These are phyloP conservation scores for Ciborinia camelliae DNA, from an alignment of 2,329 filamentous ascomycete genomes.

Conservation along the genomic window DNA sequence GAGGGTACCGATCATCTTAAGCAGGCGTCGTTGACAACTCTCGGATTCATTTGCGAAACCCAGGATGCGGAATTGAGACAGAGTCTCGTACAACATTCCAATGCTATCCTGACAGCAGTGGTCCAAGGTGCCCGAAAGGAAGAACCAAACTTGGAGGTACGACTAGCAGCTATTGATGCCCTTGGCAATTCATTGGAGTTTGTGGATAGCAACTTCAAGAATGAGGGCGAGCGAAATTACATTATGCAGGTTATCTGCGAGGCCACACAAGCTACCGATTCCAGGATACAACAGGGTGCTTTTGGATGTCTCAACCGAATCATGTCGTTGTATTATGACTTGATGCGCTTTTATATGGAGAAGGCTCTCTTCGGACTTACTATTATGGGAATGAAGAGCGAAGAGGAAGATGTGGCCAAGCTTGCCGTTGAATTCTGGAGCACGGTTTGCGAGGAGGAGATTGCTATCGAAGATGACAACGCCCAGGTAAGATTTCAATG, in stretches of 20 bases:
- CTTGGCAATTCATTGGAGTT: constrained; percentile 97
- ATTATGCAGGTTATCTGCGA: constrained; percentile 99
- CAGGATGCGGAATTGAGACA: constrained; percentile 83
- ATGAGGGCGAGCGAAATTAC: constrained; percentile 98
- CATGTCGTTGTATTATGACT: constrained; percentile 98
- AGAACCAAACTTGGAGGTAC: constrained; percentile 86
- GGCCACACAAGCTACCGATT: constrained; percentile 90
- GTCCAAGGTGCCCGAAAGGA: constrained; percentile 97
- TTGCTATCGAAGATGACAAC: constrained; percentile 97
- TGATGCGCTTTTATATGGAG: constrained; percentile 99
- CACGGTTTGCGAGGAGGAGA: constrained; percentile 99
- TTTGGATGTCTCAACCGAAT: constrained; percentile 98
- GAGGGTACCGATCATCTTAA: constrained; percentile 84
- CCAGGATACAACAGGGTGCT: constrained; percentile 87
- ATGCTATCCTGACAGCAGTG: constrained; percentile 95
- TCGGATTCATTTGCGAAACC: constrained; percentile 97
- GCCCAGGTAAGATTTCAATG: constrained; percentile 54
- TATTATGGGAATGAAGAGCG: constrained; percentile 96
- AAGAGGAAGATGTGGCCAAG: constrained; percentile 97
- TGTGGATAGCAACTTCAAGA: constrained; percentile 96
- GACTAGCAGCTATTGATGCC: constrained; percentile 86
- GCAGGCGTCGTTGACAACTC: constrained; percentile 90
- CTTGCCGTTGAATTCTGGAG: constrained; percentile 99
- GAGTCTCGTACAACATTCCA: constrained; percentile 81
- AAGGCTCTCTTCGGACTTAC: constrained; percentile 97